Base-by-base conservation (phyloP, 2,329 filamentous ascomycete genomes). In the Blastomyces percursus region DNA sequence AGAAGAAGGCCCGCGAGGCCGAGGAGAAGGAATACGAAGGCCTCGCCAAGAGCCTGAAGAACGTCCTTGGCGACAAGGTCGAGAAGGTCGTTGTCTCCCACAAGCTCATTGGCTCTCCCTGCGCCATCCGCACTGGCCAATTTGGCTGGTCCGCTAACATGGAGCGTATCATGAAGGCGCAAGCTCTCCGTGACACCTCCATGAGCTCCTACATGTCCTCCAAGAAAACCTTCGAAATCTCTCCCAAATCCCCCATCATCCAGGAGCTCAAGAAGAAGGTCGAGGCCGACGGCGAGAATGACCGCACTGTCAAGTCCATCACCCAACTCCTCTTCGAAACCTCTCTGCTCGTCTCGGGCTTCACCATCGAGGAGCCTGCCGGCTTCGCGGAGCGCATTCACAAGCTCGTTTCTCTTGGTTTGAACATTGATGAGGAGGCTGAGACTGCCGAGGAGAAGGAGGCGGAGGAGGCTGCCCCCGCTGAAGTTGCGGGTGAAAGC, bases 151-250 rank as follows among this genome's bases (percentile, higher is more conserved):
- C 93, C 63, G 94, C 94, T 77, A 99, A 99, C 87, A 99, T 99
- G 94, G 94, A 99, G 86, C 94, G 94, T 84, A 99, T 99, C 87
- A 99, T 99, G 94, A 99, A 99, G 89, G 94, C 94, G 35, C 94
- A 99, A 85, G 94, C 94, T 75, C 93, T 99, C 74, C 94, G 94
- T 82, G 94, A 99, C 83, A 99, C 94, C 71, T 96, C 92, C 74
- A 99, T 99, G 94, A 91, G 86, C 81, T 96, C 91, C 73, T 99
- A 99, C 90, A 99, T 99, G 94, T 95, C 91, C 69, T 97, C 93
- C 78, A 99, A 99, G 92, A 99, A 99, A 91, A 99, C 94, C 40
- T 97, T 99, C 71, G 94, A 99, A 84, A 97, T 99, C 81, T 97
- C 94, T n/a, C 94, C 94, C 79, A 93, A 94, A 85, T 96, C 91